Base-by-base conservation (phyloP, 805 yeast genomes). In the Clavispora asparagi region DNA sequence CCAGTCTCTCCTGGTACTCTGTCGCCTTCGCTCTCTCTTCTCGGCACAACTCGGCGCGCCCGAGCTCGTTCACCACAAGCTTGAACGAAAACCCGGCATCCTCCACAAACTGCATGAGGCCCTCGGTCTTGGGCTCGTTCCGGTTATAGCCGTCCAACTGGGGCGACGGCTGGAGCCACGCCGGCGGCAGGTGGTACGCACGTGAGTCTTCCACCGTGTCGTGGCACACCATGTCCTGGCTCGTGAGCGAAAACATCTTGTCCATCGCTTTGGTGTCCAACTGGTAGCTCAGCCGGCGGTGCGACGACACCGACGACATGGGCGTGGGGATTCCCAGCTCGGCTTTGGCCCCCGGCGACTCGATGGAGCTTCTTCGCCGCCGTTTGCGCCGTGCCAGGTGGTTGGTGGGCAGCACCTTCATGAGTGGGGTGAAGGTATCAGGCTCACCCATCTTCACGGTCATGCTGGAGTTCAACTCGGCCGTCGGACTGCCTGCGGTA, bases 381-480 rank as follows among this genome's bases (percentile, higher is more conserved):
- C 40, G 45, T 38, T 42, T 43, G 23, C 50, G 50, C 26, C 27
- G 28, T 5, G n/a, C 14, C 35, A 31, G 16, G 23, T 25, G 45
- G 13, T 43, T 35, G 30, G 63, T 41, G 16, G 74, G 73, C 28
- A 65, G 58, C 8, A 72, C 76, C 55, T 68, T 62, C 75, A 72
- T 70, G 45, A 71, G 52, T 2, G 77, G 75, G 7, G 73, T 71
- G 58, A 62, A 71, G 39, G 67, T 57, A 49, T 72, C 75, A 8
- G 77, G 77, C 29, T 67, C 70, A 5, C 75, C 75, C 48, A 63
- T 57, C 48, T 63, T 64, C 38, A 70, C 65, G 39, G 63, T 65
- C 56, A 61, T 61, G 52, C 65, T 67, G 33, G 71, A 64, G 47
- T 67, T 67, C 46, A 62, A 55, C 48, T 72, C 76, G 5, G 76